These are phyloP conservation scores for Pythium myriotylum DNA, from an alignment of 352 stramenopile genomes.

Conservation along the genomic window DNA sequence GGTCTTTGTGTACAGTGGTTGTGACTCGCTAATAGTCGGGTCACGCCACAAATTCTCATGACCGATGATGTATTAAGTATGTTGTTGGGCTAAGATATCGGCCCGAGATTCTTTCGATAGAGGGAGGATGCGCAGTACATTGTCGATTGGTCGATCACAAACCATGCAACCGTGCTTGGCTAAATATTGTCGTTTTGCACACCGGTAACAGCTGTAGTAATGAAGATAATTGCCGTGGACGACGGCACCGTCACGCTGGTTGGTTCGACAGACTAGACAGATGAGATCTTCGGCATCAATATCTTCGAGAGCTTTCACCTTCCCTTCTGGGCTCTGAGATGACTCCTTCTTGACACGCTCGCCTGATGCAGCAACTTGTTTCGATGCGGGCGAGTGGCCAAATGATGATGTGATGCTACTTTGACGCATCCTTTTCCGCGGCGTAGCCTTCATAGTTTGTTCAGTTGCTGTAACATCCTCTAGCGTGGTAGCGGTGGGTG, in stretches of 20 bases:
- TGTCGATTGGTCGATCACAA: constrained; percentile 80
- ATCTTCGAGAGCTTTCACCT: constrained; percentile 26
- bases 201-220: constrained; percentile 81
- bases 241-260: constrained; percentile 62
- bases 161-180: constrained; percentile 64
- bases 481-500: background rate
- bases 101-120: constrained; percentile 51
- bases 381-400: too few species aligned
- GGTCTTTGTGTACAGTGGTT: too few species aligned
- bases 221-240: constrained; percentile 83
- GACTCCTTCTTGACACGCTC: constrained; percentile 33
- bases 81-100: constrained; percentile 24
- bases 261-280: constrained; percentile 70
- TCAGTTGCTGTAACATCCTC: constrained; percentile 38
- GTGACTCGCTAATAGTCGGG: too few species aligned
- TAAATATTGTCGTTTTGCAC: constrained; percentile 64
- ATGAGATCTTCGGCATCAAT: constrained; percentile 57
- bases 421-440: constrained; percentile 23
- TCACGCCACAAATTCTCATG: background rate
- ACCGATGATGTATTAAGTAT: background rate
- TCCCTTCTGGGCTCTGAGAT: constrained; percentile 9
- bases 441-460: background rate
- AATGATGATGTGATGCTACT: constrained; percentile 13
- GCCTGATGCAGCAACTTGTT: background rate
- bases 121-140: constrained; percentile 69